phyloP scores from a whole-genome alignment of 331 rosid genomes.

The Stylosanthes scabra region DNA sequence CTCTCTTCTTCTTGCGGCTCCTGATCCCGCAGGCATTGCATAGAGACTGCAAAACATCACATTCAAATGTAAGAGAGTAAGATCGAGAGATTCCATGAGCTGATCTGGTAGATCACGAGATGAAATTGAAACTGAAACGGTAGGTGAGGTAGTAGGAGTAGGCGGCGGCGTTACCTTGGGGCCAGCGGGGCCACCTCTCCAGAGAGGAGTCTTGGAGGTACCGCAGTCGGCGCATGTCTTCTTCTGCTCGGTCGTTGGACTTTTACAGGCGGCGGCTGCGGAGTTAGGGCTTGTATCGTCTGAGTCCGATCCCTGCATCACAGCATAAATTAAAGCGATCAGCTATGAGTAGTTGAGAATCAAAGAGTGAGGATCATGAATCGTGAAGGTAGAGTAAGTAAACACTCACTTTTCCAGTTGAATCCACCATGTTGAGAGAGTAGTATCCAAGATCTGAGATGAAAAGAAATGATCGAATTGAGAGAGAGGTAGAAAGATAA shows the following conservation, averaged over 20 bases:
- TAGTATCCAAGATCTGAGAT: conserved; percentile 49
- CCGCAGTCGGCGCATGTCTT: conserved; percentile 92
- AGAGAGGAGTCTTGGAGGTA: conserved; percentile 82
- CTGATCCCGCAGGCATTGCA: conserved; percentile 99
- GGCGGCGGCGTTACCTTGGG: conserved; percentile 63
- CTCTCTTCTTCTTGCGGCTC: conserved; percentile 95
- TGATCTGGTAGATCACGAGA: background rate
- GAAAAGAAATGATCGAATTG: background rate
- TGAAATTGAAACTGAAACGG: too few relatives aligned
- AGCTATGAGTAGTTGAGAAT: background rate
- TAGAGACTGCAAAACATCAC: conserved; percentile 57
- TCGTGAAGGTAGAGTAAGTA: background rate
- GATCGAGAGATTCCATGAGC: conserved; percentile 18
- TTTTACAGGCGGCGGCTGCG: conserved; percentile 47
- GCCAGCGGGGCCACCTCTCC: conserved; percentile 95
- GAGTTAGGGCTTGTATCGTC: conserved; percentile 57
- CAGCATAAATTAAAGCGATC: conserved; percentile 33
- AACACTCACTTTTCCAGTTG: conserved; percentile 60
- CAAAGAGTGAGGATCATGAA: background rate
- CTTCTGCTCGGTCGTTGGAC: conserved; percentile 54
- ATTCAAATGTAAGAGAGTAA: background rate
- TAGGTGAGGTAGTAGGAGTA: too few relatives aligned
- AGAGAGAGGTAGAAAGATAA: background rate
- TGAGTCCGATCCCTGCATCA: conserved; percentile 71
- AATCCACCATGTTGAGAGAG: conserved; percentile 60